A percentile compares a stretch with the other conserved stretches of the same genome.
Evolutionary conservation across 495 filamentous ascomycete species (phyloP).

Genomic region (Aspergillus carlsbadensis): DNA sequence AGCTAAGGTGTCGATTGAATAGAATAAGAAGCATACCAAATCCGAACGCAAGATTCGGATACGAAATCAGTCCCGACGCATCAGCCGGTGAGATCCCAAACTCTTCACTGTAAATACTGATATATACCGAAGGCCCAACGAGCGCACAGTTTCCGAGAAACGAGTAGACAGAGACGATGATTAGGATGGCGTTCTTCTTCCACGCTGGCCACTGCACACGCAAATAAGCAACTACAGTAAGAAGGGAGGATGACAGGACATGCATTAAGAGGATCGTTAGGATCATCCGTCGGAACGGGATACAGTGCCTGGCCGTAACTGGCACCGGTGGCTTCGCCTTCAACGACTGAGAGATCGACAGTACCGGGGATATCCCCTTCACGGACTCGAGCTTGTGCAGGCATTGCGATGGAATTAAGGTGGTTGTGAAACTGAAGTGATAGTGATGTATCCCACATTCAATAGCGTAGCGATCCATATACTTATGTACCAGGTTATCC

Average conservation of each 20-base stretch:
- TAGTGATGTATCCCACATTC: neutral
- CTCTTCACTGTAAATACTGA: constrained; percentile 54
- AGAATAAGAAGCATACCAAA: constrained; percentile 40
- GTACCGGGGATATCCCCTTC: constrained; percentile 59
- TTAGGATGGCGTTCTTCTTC: constrained; percentile 60
- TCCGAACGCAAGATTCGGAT: constrained; percentile 63
- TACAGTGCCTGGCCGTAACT: constrained; percentile 60
- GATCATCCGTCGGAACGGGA: constrained; percentile 61
- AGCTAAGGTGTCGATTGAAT: neutral
- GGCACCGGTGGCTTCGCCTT: constrained; percentile 57
- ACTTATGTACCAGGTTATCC: neutral
- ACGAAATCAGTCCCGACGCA: constrained; percentile 58
- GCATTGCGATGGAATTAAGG: neutral
- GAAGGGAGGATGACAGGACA: neutral
- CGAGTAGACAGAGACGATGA: constrained; percentile 58
- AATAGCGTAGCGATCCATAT: neutral
- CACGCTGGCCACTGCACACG: constrained; percentile 49
- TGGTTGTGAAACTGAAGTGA: too few species aligned
- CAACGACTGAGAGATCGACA: constrained; percentile 52
- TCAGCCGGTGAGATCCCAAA: constrained; percentile 49
- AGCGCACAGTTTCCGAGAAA: constrained; percentile 61
- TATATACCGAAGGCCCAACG: constrained; percentile 60
- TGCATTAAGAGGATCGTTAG: constrained; percentile 62
- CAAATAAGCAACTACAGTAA: neutral
- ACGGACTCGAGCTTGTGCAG: constrained; percentile 49